phyloP scores from a whole-genome alignment of 2,329 filamentous ascomycete species.

The Pseudonectria foliicola region DNA sequence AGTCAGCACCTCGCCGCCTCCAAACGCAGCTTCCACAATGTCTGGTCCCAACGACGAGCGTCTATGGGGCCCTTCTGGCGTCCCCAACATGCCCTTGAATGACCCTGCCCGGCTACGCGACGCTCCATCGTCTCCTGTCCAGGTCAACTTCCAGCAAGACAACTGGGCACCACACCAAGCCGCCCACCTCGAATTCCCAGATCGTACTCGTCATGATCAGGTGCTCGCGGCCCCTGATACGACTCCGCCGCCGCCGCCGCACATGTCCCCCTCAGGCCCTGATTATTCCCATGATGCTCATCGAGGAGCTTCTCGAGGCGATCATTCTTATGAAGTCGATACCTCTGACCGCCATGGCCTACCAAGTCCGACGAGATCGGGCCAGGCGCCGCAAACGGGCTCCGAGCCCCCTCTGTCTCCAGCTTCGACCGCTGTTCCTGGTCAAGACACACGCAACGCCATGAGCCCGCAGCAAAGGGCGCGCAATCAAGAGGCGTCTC shows the following conservation, averaged over 20 bases:
- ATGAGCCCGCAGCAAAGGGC: constrained; percentile 25
- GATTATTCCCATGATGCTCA: constrained; percentile 7
- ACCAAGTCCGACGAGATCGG: constrained; percentile 2
- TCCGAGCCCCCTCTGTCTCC: constrained; percentile 12
- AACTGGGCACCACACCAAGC: constrained; percentile 37
- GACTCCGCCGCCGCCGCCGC: constrained; percentile 17
- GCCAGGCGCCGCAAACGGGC: constrained; percentile 8
- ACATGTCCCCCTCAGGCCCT: constrained; percentile 6
- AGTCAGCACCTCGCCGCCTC: constrained; percentile 28
- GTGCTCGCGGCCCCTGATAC: constrained; percentile 21
- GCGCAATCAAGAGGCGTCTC: constrained; percentile 31
- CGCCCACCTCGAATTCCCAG: constrained; percentile 19
- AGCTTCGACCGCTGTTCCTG: constrained; percentile 10
- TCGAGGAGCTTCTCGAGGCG: constrained; percentile 1
- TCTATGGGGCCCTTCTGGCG: constrained; percentile 30
- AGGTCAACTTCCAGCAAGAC: constrained; percentile 46
- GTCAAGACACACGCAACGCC: constrained; percentile 26
- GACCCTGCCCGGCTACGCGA: constrained; percentile 41
- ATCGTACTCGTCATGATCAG: constrained; percentile 14
- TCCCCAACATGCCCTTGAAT: constrained; percentile 17
- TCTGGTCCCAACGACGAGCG: constrained; percentile 12
- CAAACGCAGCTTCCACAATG: constrained; percentile 21
- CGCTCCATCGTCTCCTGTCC: constrained; percentile 49
- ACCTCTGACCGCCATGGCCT: constrained; percentile 6
- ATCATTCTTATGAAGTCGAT: constrained; percentile 6